These are phyloP conservation scores for Stagonosporopsis tanaceti DNA, from an alignment of 2,329 filamentous ascomycete species.

Conservation along the genomic window DNA sequence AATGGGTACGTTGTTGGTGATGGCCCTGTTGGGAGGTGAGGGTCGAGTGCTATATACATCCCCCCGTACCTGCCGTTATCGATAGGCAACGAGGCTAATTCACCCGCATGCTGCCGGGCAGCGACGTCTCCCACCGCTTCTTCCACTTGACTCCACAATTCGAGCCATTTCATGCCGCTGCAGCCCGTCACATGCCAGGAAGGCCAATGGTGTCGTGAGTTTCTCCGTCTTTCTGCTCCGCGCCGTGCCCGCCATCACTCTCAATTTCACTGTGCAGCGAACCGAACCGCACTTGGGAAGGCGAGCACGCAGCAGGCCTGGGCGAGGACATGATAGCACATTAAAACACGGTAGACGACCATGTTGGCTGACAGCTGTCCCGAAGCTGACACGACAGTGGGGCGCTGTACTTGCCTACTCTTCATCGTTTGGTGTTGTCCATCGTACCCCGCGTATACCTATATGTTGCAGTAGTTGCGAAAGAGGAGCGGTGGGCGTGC, in stretches of 20 bases:
- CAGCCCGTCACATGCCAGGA: constrained; percentile 22
- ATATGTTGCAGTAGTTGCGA: background rate
- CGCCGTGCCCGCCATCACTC: constrained; percentile 33
- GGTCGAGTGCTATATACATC: constrained; percentile 28
- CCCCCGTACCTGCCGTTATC: constrained; percentile 28
- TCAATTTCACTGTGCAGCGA: constrained; percentile 32
- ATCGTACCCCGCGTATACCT: constrained; percentile 17
- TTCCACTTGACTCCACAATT: constrained; percentile 39
- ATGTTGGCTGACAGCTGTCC: constrained; percentile 21
- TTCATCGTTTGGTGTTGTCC: constrained; percentile 3
- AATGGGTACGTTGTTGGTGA: constrained; percentile 15
- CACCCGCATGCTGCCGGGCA: constrained; percentile 39
- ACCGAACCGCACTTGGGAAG: constrained; percentile 29
- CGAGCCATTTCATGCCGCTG: constrained; percentile 29
- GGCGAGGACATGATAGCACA: constrained; percentile 18
- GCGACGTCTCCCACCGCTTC: constrained; percentile 42
- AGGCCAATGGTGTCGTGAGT: constrained; percentile 35
- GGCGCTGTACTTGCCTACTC: constrained; percentile 5
- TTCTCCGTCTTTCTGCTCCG: constrained; percentile 11
- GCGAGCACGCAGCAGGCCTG: constrained; percentile 23
- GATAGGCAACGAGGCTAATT: constrained; percentile 26
- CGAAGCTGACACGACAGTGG: constrained; percentile 13
- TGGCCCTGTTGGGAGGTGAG: constrained; percentile 19
- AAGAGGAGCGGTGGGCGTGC: constrained; percentile 9
- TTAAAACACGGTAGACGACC: constrained; percentile 3